phyloP scores from a whole-genome alignment of 805 yeast species.

The Blastobotrys chiropterorum region DNA sequence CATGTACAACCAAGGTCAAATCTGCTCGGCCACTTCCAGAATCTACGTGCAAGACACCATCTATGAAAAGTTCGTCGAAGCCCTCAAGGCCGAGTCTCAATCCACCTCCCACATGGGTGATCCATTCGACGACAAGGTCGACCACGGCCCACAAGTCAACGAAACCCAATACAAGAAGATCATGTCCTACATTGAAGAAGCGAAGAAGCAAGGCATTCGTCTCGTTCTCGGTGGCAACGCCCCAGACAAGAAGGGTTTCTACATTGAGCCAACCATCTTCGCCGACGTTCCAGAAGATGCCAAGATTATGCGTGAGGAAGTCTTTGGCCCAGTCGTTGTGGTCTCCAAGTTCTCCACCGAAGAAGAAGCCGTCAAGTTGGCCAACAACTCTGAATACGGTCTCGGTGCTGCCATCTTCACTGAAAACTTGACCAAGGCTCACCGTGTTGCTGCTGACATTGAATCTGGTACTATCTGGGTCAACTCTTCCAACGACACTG shows the following conservation, averaged over 20 bases:
- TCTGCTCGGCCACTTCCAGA: slow-evolving; percentile 93
- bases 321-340: slow-evolving; percentile 91
- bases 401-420: slow-evolving; percentile 78
- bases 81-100: slow-evolving; percentile 47
- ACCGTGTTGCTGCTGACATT: slow-evolving; percentile 65
- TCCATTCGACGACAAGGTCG: slow-evolving; percentile 71
- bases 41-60: slow-evolving; percentile 78
- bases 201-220: slow-evolving; percentile 79
- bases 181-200: slow-evolving; percentile 66
- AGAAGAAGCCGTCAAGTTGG: slow-evolving; percentile 71
- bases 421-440: slow-evolving; percentile 62
- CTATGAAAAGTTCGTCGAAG: slow-evolving; percentile 68
- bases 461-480: slow-evolving; percentile 91
- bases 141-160: slow-evolving; percentile 92
- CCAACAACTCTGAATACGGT: slow-evolving; percentile 81
- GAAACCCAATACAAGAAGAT: slow-evolving; percentile 72
- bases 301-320: slow-evolving; percentile 80
- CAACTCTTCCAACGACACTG: slow-evolving; percentile 85
- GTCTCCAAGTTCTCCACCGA: slow-evolving; percentile 73
- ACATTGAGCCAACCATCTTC: slow-evolving; percentile 68
- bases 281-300: slow-evolving; percentile 70
- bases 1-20: slow-evolving; percentile 92
- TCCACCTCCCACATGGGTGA: slow-evolving; percentile 61
- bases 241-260: slow-evolving; percentile 38
- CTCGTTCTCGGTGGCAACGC: slow-evolving; percentile 75